Evolutionary conservation across 306 rosid genomes (phyloP), one percentile per base, ranked within the genome.

Genomic region (Cicer arietinum): DNA sequence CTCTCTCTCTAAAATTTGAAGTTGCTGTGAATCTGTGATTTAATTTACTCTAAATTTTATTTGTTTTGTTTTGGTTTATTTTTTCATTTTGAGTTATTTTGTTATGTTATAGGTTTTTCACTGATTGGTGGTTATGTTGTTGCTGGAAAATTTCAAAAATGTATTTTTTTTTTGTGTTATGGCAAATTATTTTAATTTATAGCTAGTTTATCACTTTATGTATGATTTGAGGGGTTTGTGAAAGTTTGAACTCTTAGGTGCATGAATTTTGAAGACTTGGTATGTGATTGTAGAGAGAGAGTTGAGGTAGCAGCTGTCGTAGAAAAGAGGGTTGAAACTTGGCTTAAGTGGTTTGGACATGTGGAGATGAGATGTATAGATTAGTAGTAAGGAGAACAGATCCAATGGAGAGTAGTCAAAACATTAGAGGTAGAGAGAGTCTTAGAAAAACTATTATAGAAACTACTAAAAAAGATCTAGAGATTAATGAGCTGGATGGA

Each of bases 21-120:
- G 63, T 61, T 84, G n/a, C 54, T 70, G n/a, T 76, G 83, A 84
- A 81, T 71, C 66, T 64, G 14, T 74, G 81, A 83, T 84, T 73
- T 54, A 43, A 58, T 78, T n/a, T 2, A 48, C 59, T 40, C 46
- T 40, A 43, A 70, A 78, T 16, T 42, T 64, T 10, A 22, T 42
- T 83, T n/a, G 20, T 42, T 74, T 42, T 74, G 40, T 10, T 73
- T 68, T 73, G 10, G 35, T 78, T 77, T 63, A 20, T 86, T 52
- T 74, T 71, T 35, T 71, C 14, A 37, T 70, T 10, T 40, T 40
- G 35, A 47, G 65, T 67, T 25, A 17, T 30, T 59, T 8, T 30
- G 8, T 12, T 30, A 30, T 11, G 43, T 8, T 30, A 30, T 30
- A 30, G 46, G 46, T 7, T 43, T 30, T 30, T 30, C 46, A 43